Evolutionary conservation across 495 filamentous ascomycete genomes (phyloP), one percentile per base, ranked within the genome.

Genomic region (Pyronema omphalodes): DNA sequence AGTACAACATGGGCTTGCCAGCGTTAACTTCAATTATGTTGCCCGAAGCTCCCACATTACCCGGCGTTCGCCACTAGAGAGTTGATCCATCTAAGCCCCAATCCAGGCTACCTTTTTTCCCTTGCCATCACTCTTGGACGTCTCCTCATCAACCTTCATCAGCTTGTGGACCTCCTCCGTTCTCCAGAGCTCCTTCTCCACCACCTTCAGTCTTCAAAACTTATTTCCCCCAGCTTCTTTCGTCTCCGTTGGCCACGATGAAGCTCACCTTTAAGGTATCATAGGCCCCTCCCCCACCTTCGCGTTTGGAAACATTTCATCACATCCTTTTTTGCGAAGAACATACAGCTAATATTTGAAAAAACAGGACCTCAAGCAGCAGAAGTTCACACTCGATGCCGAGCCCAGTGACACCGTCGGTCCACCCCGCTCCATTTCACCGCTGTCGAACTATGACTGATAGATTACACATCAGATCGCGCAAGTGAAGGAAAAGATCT

Each of bases 361-460:
- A 36, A 6, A 60, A 35, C 58, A 93, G 88, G 91, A 98, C 71
- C 74, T 98, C 63, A 95, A 94, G 74, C 89, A 96, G 67, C 85
- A 94, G 65, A 95, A 94, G 75, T 98, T 98, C 68, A 75, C 79
- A 55, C 81, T 98, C 71, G 89, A 96, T 60, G 85, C 82, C 55
- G 91, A 96, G 67, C 86, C 88, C 52, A 82, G 83, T 55, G 88
- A 94, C 66, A 85, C 84, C 62, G 88, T 95, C 83, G 60, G 83
- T 69, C 60, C 59, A 29, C 11, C 11, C 47, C 47, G 12, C 47
- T 53, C 40, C 48, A 19, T 19, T 23, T 40, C 47, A 37, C 37
- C 35, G 14, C 35, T 52, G 14, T 40, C 46, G 34, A 44, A 44
- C 48, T 50, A 14, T 50, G 29, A 50, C 29, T 9, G 44, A 47